phyloP scores from a whole-genome alignment of 2,329 filamentous ascomycete genomes.

The Ceratocystis colombiana region DNA sequence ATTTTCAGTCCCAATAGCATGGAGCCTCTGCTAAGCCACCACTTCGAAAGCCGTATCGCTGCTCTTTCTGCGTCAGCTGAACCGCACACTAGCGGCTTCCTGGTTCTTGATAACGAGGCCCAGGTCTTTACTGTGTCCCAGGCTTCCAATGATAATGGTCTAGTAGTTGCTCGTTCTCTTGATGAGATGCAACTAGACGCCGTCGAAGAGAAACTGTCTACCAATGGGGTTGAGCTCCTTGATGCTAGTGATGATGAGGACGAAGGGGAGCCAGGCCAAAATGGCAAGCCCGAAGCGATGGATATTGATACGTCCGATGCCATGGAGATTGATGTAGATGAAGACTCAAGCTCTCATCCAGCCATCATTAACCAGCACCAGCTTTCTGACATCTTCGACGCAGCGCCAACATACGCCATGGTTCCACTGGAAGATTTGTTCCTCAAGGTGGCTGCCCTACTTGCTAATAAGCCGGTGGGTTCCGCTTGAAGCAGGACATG shows the following conservation, averaged over 20 bases:
- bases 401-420: slow-evolving; percentile 56
- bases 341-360: slow-evolving; percentile 42
- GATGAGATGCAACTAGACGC: slow-evolving; percentile 44
- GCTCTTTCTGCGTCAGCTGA: slow-evolving; percentile 43
- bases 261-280: slow-evolving; percentile 28
- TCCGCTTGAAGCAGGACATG: not conserved
- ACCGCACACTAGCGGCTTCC: slow-evolving; percentile 55
- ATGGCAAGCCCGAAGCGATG: not conserved
- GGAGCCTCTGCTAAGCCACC: slow-evolving; percentile 49
- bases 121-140: slow-evolving; percentile 57
- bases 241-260: slow-evolving; percentile 37
- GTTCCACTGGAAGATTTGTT: slow-evolving; percentile 67
- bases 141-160: slow-evolving; percentile 45
- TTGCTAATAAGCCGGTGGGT: slow-evolving; percentile 24
- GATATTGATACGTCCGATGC: slow-evolving; percentile 32
- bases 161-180: slow-evolving; percentile 46
- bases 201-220: slow-evolving; percentile 29
- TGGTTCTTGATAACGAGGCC: slow-evolving; percentile 65
- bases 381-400: slow-evolving; percentile 60
- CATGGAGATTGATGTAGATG: slow-evolving; percentile 39
- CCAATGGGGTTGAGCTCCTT: slow-evolving; percentile 31
- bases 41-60: slow-evolving; percentile 49
- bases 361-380: slow-evolving; percentile 58
- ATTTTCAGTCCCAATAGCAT: slow-evolving; percentile 56
- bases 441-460: slow-evolving; percentile 55